Conservation (phyloP, 2,329 filamentous ascomycete species). For the Hortaea werneckii region DNA sequence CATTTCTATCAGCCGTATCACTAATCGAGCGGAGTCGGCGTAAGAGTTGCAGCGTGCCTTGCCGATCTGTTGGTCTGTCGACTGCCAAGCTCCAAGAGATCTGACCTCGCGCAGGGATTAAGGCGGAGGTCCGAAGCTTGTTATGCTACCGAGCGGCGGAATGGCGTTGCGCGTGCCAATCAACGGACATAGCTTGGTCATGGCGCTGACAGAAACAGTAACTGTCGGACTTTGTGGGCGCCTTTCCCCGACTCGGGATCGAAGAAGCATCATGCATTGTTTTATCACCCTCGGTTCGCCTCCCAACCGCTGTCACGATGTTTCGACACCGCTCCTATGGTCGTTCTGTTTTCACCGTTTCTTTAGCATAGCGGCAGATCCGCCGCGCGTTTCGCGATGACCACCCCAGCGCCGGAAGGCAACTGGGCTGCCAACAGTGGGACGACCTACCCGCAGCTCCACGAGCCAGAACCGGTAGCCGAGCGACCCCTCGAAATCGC, state of each 20-base stretch:
- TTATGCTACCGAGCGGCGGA: background rate
- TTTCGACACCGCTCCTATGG: background rate
- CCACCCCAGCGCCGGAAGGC: constrained; percentile 3
- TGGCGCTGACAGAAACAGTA: background rate
- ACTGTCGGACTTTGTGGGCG: background rate
- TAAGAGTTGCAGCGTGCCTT: background rate
- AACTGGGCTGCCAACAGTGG: constrained; percentile 5
- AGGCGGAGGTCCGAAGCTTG: background rate
- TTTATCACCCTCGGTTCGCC: background rate
- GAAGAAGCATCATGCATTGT: background rate
- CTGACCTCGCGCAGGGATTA: background rate
- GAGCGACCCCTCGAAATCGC: constrained; percentile 29
- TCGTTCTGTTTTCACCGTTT: background rate
- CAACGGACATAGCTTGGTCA: background rate
- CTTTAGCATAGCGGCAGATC: background rate
- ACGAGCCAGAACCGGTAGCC: constrained; percentile 29
- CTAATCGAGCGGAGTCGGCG: background rate
- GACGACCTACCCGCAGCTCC: constrained; percentile 5
- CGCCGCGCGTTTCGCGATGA: constrained; percentile 1
- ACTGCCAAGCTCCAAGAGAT: background rate
- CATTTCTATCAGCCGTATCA: no score
- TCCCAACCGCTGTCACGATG: background rate
- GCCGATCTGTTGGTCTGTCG: background rate
- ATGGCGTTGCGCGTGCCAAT: background rate
- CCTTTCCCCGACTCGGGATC: background rate